Base-by-base conservation (phyloP, 169 alveolate genomes). In the Condylostoma magnum region DNA sequence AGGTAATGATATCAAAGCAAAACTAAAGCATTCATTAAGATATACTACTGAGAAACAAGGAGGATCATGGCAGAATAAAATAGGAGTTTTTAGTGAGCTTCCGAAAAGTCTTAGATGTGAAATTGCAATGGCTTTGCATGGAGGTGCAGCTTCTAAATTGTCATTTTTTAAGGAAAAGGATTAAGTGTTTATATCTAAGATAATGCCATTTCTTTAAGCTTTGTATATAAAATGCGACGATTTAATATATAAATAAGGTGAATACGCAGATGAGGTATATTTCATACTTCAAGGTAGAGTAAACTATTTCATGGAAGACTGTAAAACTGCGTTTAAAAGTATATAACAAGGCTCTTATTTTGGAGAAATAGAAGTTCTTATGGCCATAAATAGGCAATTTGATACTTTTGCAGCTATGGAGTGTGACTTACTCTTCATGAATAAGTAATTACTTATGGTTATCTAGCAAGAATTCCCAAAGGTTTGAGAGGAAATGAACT, bases 181-280 rank as follows among this genome's bases (percentile, higher is more conserved):
- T 27, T 74, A 60, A 20, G 70, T 41, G 43, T 67, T 82, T 54
- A 72, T 82, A 1, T 81, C 85, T 2, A 60, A 54, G 25, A 48
- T 69, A 0, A 65, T 78, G 3, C 89, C 89, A 25, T 65, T 82
- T 34, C 55, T 82, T 2, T 76, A 82, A 66, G 77, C 82, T 4
- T 22, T 82, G 36, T 72, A 46, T 18, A 38, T 75, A 6, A 46
- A 53, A 10, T 68, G 46, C 20, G 71, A 66, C 6, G 77, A 76
- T 12, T 70, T 47, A 41, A 51, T 82, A 8, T 82, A 60, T 52
- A 69, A 71, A 43, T 52, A 65, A 43, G 73, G 74, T 18, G 89
- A 82, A 52, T 66, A 53, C 6, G 69, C 80, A 27, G 81, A 76
- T 18, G 84, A 76, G 48, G 72, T 82, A 37, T 82, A 75, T 51